Base-by-base conservation (phyloP, 75 land plant genomes). In the Cupressus sempervirens region DNA sequence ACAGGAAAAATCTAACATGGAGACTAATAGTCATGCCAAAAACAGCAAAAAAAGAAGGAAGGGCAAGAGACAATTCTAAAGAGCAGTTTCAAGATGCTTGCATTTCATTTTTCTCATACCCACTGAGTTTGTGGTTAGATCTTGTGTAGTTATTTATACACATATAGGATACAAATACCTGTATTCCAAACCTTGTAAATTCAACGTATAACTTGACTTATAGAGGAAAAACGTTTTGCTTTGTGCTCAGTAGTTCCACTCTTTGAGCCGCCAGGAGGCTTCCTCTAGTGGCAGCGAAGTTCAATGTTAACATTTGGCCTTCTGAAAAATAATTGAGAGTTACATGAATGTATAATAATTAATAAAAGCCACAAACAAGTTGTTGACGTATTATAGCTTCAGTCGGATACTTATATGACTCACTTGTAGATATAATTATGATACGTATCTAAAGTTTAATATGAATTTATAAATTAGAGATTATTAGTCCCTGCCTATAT, bases 61-160 rank as follows among this genome's bases (percentile, higher is more conserved):
- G 83, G 96, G 98, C 35, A 97, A 97, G 93, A 95, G 94, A 89
- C 94, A 94, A 84, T 92, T 93, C 91, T 95, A 84, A 93, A 20
- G 0, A 23, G n/a, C 67, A 20, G 26, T 62, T 62, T 62, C 67
- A 62, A 62, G 7, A 20, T 23, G 26, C 67, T 62, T 62, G 26
- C 65, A 58, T 58, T 62, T 20, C n/a, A 8, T 20, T 62, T 62
- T 62, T 62, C 26, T 20, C 67, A 3, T 56, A 62, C 67, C 23
- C 26, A 62, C 65, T 7, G 65, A 3, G 65, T 18, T 58, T 58
- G 26, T 20, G 26, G 67, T 7, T 62, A n/a, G 5, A 5, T 5
- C 67, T 20, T 62, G 67, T 62, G 67, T 62, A 62, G 67, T 62
- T 62, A 18, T 56, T 62, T 62, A 23, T 62, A 20, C 26, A 62